phyloP scores from a whole-genome alignment of 352 stramenopile genomes.

The Aphanomyces stellatus region DNA sequence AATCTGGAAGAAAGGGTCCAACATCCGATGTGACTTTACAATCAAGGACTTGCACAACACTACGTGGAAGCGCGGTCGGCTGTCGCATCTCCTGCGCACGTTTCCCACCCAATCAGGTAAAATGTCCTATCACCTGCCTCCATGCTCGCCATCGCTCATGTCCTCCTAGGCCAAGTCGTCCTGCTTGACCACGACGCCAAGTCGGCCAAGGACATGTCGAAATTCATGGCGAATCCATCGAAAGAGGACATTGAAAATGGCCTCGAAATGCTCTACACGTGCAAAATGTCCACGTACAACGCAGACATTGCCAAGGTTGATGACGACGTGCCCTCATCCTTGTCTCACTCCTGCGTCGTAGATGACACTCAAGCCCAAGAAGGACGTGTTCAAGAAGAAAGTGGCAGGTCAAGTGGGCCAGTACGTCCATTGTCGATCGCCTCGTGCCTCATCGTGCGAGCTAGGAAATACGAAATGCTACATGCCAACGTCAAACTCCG shows the following conservation, averaged over 20 bases:
- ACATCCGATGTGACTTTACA: slow-evolving; percentile 57
- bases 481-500: slow-evolving; percentile 10
- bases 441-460: background rate
- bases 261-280: slow-evolving; percentile 64
- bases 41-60: slow-evolving; percentile 69
- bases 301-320: slow-evolving; percentile 29
- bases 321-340: background rate
- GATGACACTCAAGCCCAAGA: background rate
- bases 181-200: slow-evolving; percentile 54
- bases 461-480: slow-evolving; percentile 17
- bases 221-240: slow-evolving; percentile 40
- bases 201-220: slow-evolving; percentile 55
- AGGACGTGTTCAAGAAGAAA: background rate
- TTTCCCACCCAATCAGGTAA: background rate
- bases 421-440: background rate
- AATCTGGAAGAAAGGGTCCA: slow-evolving; percentile 58
- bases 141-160: background rate
- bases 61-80: slow-evolving; percentile 60
- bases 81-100: slow-evolving; percentile 37
- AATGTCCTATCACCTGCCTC: background rate
- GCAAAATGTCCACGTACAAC: slow-evolving; percentile 47
- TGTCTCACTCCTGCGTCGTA: background rate
- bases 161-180: slow-evolving; percentile 33
- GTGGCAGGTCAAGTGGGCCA: background rate
- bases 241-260: slow-evolving; percentile 59